phyloP scores from a whole-genome alignment of 257 asterid species.

The Solanum pimpinellifolium region DNA sequence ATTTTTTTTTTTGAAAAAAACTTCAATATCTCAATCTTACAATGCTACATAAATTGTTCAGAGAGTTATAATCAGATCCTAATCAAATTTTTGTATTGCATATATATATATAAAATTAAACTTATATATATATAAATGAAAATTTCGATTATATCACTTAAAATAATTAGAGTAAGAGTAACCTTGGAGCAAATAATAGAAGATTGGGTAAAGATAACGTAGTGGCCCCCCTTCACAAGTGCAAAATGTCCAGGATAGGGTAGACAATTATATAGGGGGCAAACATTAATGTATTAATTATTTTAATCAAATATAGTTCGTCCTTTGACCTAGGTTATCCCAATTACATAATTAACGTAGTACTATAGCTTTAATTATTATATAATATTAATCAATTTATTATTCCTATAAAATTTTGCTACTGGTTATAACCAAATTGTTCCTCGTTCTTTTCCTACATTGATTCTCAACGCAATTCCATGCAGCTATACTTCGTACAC shows the following conservation, averaged over 20 bases:
- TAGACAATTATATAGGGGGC: slow-evolving; percentile 25
- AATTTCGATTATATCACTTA: neutral
- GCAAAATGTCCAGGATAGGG: slow-evolving; percentile 29
- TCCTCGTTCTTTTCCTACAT: slow-evolving; percentile 31
- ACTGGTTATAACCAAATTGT: neutral
- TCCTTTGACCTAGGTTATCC: neutral
- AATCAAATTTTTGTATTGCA: no score
- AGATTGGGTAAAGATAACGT: neutral
- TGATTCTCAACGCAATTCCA: slow-evolving; percentile 48
- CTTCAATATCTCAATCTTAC: neutral
- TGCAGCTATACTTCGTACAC: slow-evolving; percentile 43
- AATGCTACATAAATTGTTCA: neutral
- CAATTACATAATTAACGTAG: neutral
- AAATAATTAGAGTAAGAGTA: neutral
- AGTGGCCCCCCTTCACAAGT: slow-evolving; percentile 8
- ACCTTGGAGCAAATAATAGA: neutral
- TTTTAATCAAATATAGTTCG: neutral
- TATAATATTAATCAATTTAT: neutral
- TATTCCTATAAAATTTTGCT: neutral
- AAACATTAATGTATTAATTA: slow-evolving; percentile 6
- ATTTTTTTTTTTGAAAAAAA: no score
- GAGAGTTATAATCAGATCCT: no score
- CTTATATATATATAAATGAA: neutral
- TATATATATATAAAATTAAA: no score
- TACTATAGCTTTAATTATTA: neutral